These are phyloP conservation scores for Linum tenue DNA, from an alignment of 345 rosid species.

Conservation along the genomic window DNA sequence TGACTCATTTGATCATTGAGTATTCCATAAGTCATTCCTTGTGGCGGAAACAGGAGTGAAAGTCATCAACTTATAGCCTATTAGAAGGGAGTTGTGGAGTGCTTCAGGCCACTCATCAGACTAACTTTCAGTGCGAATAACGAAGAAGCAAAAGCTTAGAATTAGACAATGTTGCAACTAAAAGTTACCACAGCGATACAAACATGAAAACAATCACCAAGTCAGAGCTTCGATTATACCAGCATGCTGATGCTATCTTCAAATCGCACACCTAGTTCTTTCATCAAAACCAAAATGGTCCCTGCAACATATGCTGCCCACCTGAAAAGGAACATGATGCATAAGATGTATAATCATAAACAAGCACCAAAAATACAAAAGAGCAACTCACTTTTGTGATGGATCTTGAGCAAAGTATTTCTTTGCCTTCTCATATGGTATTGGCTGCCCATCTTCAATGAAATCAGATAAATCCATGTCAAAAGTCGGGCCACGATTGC, in stretches of 20 bases:
- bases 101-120: too few species aligned
- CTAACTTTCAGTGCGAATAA: too few species aligned
- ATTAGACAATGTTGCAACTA: too few species aligned
- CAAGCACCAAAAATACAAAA: background rate
- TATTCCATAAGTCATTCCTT: background rate
- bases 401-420: slow-evolving; percentile 82
- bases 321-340: slow-evolving; percentile 33
- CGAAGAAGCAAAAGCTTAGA: too few species aligned
- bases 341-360: slow-evolving; percentile 10
- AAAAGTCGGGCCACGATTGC: slow-evolving; percentile 97
- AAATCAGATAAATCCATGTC: slow-evolving; percentile 98
- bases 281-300: slow-evolving; percentile 91
- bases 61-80: too few species aligned
- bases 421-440: slow-evolving; percentile 83
- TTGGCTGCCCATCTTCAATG: slow-evolving; percentile 69
- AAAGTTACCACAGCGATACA: too few species aligned
- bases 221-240: slow-evolving; percentile 25
- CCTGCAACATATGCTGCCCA: slow-evolving; percentile 99
- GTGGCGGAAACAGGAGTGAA: background rate
- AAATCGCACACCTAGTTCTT: slow-evolving; percentile 73
- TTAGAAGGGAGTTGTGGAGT: too few species aligned
- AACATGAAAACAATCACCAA: background rate
- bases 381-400: slow-evolving; percentile 66
- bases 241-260: slow-evolving; percentile 90
- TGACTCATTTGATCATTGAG: background rate